Evolutionary conservation across 345 rosid species (phyloP), one percentile per base, ranked within the genome.

Genomic region (Populus ilicifolia): DNA sequence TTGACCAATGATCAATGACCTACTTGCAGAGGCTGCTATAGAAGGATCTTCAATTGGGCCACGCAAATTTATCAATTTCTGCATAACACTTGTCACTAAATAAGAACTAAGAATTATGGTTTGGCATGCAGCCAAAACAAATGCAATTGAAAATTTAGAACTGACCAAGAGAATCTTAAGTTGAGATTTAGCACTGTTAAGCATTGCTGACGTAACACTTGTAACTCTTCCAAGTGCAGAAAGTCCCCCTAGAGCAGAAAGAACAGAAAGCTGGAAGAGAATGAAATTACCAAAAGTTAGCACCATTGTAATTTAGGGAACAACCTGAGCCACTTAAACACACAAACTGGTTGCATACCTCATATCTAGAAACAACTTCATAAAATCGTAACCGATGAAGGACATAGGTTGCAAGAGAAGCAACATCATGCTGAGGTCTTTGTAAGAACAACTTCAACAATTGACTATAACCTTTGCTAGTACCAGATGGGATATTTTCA

Each of bases 31-130:
- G 78, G 92, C 92, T 75, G 88, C 94, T 62, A 84, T 90, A 84
- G 97, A 96, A 78, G 97, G 97, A 90, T 96, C 98, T 87, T 92
- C 94, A 72, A 92, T 87, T 78, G 90, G 89, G 75, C 93, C 94
- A 84, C 78, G 80, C 61, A 88, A 89, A 74, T 85, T 83, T 80
- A 96, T 73, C 88, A 92, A 82, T 88, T 89, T 90, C 99, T 95
- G 93, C 90, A 89, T 82, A 75, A 70, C 50, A 70, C 84, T 81
- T 75, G 75, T 75, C 85, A 78, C 86, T 62, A 84, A 61, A 74
- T 44, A 76, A 67, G 72, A 80, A 71, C 75, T 84, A 71, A 59
- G 74, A 77, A 71, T 48, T 75, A 69, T 80, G 78, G 83, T 61
- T 71, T 78, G 38, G 64, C 21, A 77, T 23, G 59, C 36, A 29